These are phyloP conservation scores for Vitis labrusca DNA, from an alignment of 164 flowering plant species.

Conservation along the genomic window DNA sequence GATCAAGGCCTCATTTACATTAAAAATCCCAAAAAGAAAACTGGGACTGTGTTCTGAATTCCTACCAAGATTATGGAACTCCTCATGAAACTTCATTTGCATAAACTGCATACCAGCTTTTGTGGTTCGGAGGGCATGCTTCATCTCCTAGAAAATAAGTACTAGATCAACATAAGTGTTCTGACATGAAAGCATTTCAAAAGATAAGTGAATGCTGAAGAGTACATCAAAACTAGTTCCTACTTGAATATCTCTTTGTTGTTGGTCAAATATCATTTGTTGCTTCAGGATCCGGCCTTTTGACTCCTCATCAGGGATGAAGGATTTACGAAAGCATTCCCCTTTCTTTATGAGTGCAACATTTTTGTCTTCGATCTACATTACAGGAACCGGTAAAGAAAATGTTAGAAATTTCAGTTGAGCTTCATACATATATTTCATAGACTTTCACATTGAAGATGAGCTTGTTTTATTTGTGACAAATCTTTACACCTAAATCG, in stretches of 20 bases:
- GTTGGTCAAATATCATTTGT: conserved; percentile 58
- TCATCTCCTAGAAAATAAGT: conserved; percentile 56
- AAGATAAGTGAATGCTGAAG: not conserved
- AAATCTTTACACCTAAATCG: no score
- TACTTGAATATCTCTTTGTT: conserved; percentile 77
- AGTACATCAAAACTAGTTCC: not conserved
- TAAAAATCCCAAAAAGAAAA: not conserved
- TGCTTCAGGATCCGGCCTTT: conserved; percentile 47
- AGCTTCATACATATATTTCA: not conserved
- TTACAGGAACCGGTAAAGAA: not conserved
- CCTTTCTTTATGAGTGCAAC: conserved; percentile 22
- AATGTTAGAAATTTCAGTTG: conserved; percentile 5
- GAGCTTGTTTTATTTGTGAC: not conserved
- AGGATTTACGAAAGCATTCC: conserved; percentile 17
- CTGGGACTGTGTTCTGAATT: not conserved
- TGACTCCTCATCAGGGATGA: conserved; percentile 41
- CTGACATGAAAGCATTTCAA: not conserved
- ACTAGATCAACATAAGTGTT: not conserved
- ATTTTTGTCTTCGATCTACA: conserved; percentile 40
- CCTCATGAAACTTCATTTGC: conserved; percentile 83
- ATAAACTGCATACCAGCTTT: conserved; percentile 85
- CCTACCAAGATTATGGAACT: conserved; percentile 76
- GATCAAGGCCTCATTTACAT: not conserved
- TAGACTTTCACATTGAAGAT: not conserved
- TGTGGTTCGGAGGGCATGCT: conserved; percentile 60